Conservation (phyloP, 345 rosid species). For the Sapria himalayana region DNA sequence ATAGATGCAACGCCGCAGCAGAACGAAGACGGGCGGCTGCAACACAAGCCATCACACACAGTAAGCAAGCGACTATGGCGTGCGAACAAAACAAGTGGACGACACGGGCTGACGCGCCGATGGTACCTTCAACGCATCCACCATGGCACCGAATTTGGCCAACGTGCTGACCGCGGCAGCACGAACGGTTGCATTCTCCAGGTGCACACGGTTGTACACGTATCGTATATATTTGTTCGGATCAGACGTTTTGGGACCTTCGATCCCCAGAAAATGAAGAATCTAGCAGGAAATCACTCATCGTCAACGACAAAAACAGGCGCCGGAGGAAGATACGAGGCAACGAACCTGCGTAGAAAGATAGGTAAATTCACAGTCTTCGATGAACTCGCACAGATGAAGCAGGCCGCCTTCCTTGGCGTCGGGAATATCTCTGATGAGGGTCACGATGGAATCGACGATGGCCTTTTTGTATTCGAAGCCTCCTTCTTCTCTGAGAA, state of each 20-base stretch:
- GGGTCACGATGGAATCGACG: conserved; percentile 90
- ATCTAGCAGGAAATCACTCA: conserved; percentile 22
- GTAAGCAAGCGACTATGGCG: not conserved
- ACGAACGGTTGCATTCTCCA: conserved; percentile 94
- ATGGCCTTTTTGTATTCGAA: conserved; percentile 95
- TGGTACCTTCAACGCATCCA: conserved; percentile 66
- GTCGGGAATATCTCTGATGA: conserved; percentile 95
- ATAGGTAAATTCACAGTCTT: conserved; percentile 98
- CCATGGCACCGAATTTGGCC: conserved; percentile 90
- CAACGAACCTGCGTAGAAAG: conserved; percentile 79
- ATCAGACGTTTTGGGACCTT: conserved; percentile 90
- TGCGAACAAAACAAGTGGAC: not conserved
- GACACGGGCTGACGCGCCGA: conserved; percentile 1
- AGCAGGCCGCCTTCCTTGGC: conserved; percentile 93
- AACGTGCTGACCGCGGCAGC: conserved; percentile 92
- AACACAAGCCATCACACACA: conserved; percentile 2
- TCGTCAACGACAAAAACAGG: not conserved
- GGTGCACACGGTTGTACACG: conserved; percentile 92
- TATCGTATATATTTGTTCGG: conserved; percentile 91
- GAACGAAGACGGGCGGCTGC: conserved; percentile 77
- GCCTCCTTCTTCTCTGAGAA: conserved; percentile 99
- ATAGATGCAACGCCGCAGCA: conserved; percentile 75
- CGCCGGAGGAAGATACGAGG: not conserved
- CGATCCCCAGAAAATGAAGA: conserved; percentile 89
- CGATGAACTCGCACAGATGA: conserved; percentile 96